phyloP scores from a whole-genome alignment of 495 filamentous ascomycete genomes.

The Penicillium alfredii region DNA sequence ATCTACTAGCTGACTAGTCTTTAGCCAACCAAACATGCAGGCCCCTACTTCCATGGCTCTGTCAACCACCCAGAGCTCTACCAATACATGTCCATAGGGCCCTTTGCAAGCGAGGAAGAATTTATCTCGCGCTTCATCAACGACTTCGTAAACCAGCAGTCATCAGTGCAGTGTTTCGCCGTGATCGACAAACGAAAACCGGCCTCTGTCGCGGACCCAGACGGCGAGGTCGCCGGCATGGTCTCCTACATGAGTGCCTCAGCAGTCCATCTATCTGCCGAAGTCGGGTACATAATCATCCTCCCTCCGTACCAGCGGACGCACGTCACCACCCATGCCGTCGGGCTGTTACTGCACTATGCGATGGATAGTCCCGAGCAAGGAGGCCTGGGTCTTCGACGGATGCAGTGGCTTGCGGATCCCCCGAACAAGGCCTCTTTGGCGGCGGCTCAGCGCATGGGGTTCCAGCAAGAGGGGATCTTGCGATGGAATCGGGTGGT shows the following conservation, averaged over 20 bases:
- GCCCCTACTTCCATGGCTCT: constrained; percentile 5
- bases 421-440: constrained; percentile 10
- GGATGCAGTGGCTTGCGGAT: constrained; percentile 5
- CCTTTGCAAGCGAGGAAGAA: no score
- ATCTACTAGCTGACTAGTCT: not conserved
- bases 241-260: constrained; percentile 1
- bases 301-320: not conserved
- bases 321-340: not conserved
- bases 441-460: constrained; percentile 7
- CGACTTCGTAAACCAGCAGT: not conserved
- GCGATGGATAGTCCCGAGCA: not conserved
- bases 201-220: not conserved
- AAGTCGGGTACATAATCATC: not conserved
- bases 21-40: constrained; percentile 3
- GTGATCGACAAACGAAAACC: not conserved
- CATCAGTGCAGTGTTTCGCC: no score
- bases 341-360: not conserved
- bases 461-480: constrained; percentile 7
- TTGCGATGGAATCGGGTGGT: not conserved
- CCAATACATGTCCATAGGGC: not conserved
- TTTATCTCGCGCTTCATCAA: constrained; percentile 4
- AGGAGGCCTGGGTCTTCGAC: not conserved
- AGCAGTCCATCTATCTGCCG: not conserved
- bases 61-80: constrained; percentile 1
- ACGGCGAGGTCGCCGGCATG: constrained; percentile 1